Conservation (phyloP, 805 yeast genomes). For the Phaffomyces antillensis region DNA sequence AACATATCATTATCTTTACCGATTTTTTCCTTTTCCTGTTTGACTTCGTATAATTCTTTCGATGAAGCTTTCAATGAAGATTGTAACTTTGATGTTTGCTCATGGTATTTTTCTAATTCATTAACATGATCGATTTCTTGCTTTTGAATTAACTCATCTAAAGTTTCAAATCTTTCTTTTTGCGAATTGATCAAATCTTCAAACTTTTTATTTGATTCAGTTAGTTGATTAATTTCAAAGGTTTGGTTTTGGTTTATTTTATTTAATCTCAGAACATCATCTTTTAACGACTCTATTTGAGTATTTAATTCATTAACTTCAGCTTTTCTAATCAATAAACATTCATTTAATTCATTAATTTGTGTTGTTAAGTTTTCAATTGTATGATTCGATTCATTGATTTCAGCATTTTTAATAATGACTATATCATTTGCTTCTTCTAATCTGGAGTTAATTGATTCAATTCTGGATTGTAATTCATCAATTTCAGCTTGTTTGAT, state of each 20-base stretch:
- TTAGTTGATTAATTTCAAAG: constrained; percentile 7
- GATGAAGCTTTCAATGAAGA: constrained; percentile 23
- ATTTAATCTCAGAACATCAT: background rate
- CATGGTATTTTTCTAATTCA: constrained; percentile 30
- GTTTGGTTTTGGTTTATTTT: constrained; percentile 6
- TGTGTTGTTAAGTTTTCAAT: constrained; percentile 1
- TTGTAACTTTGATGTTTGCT: constrained; percentile 28
- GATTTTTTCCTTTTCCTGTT: constrained; percentile 20
- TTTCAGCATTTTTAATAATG: too few species aligned
- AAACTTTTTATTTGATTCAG: constrained; percentile 6
- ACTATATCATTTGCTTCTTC: background rate
- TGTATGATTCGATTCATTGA: background rate
- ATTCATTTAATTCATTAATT: constrained; percentile 6
- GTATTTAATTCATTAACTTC: constrained; percentile 22
- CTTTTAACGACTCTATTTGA: constrained; percentile 12
- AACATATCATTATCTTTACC: constrained; percentile 19
- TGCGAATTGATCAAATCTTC: constrained; percentile 14
- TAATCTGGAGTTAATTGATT: background rate
- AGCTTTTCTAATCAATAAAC: constrained; percentile 19
- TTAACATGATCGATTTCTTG: constrained; percentile 30
- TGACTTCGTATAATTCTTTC: constrained; percentile 21
- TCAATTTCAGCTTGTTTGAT: background rate
- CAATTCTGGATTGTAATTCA: background rate
- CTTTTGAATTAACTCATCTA: constrained; percentile 26
- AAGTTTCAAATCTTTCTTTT: constrained; percentile 19